phyloP scores from a whole-genome alignment of 1,139 yeast species.

The Candida dubliniensis region DNA sequence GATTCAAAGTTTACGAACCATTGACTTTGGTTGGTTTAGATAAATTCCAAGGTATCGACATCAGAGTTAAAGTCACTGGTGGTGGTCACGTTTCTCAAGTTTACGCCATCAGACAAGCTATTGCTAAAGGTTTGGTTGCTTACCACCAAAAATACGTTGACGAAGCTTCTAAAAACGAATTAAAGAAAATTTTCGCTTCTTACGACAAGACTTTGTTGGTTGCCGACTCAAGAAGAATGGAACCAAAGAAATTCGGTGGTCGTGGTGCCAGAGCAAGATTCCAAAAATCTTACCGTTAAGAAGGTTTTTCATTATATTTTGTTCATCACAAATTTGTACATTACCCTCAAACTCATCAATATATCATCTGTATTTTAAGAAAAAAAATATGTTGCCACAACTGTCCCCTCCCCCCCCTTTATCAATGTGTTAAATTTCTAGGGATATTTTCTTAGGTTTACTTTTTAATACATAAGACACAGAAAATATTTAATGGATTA shows the following conservation, averaged over 20 bases:
- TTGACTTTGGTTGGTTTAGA: constrained; percentile 97
- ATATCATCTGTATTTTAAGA: constrained; percentile 5
- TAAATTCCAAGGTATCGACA: constrained; percentile 97
- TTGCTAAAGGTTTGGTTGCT: constrained; percentile 99
- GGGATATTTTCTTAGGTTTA: constrained; percentile 10
- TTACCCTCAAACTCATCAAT: constrained; percentile 4
- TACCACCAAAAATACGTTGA: constrained; percentile 99
- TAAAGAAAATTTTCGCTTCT: constrained; percentile 95
- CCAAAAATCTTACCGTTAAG: constrained; percentile 99
- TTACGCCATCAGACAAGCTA: constrained; percentile 99
- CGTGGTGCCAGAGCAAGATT: constrained; percentile 99
- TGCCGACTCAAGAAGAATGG: constrained; percentile 99
- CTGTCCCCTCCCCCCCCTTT: background rate
- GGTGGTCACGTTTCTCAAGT: constrained; percentile 99
- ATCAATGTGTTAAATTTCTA: constrained; percentile 10
- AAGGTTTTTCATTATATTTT: constrained; percentile 8
- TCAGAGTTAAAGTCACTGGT: constrained; percentile 98
- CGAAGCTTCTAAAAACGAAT: constrained; percentile 99
- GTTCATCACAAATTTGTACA: constrained; percentile 8
- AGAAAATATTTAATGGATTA: constrained; percentile 7
- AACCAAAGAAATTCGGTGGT: constrained; percentile 99
- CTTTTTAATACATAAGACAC: constrained; percentile 10
- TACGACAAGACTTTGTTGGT: constrained; percentile 99
- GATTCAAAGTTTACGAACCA: constrained; percentile 99
- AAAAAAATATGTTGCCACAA: constrained; percentile 10